Conservation (phyloP, 192 early-diverging fungal species). For the Backusella luteola region DNA sequence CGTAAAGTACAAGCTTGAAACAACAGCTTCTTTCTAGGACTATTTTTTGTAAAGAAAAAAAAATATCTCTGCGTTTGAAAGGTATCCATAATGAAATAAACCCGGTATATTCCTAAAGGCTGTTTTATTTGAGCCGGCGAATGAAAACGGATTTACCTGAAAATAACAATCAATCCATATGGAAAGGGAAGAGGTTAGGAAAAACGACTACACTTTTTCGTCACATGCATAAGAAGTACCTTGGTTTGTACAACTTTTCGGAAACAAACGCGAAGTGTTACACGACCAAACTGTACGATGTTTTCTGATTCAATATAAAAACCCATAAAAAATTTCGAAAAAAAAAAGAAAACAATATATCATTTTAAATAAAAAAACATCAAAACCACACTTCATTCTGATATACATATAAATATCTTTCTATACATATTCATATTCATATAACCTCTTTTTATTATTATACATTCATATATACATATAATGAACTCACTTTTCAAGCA, state of each 20-base stretch:
- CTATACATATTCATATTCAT: neutral
- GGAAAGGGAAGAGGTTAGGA: neutral
- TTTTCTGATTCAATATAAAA: neutral
- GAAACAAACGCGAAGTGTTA: neutral
- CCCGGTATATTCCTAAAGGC: neutral
- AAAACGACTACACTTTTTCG: neutral
- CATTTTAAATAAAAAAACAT: neutral
- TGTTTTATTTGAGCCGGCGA: neutral
- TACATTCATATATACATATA: neutral
- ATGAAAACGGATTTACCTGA: neutral
- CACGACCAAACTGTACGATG: neutral
- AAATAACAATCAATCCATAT: neutral
- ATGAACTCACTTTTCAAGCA: neutral
- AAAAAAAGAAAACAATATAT: neutral
- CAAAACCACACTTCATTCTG: neutral
- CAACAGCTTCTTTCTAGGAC: neutral
- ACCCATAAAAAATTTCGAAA: neutral
- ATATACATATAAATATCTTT: neutral
- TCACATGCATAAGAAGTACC: slow-evolving; percentile 1
- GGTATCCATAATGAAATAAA: neutral
- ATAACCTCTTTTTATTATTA: neutral
- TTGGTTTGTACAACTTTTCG: neutral
- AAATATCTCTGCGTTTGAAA: neutral
- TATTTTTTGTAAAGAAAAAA: neutral
- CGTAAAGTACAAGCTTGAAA: no score